Conservation (phyloP, 176 grass and related monocot species). For the Aechmea fasciata region DNA sequence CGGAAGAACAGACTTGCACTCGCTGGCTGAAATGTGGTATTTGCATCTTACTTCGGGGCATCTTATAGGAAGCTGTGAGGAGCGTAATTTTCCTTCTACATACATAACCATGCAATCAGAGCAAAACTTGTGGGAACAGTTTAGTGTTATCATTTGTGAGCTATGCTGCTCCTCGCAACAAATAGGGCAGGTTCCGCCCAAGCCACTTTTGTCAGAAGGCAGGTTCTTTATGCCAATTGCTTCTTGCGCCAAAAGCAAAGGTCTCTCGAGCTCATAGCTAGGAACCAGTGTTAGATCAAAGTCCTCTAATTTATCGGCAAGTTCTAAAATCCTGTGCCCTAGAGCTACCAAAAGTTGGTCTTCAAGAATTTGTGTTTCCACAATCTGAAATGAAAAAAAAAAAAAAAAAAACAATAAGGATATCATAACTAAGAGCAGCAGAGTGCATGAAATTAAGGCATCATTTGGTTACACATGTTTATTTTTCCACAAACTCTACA, state of each 20-base stretch:
- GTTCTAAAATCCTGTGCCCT: slow-evolving; percentile 94
- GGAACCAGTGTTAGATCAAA: slow-evolving; percentile 91
- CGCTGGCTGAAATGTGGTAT: slow-evolving; percentile 45
- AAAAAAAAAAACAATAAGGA: neutral
- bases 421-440: neutral
- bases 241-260: slow-evolving; percentile 72
- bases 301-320: slow-evolving; percentile 81
- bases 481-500: no score
- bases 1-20: slow-evolving; percentile 60
- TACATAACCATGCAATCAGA: slow-evolving; percentile 45
- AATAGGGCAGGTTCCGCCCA: slow-evolving; percentile 36
- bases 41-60: slow-evolving; percentile 64
- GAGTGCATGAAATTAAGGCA: neutral
- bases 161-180: slow-evolving; percentile 54
- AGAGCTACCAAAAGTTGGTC: slow-evolving; percentile 89
- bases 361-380: slow-evolving; percentile 90
- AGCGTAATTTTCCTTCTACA: slow-evolving; percentile 37
- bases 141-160: slow-evolving; percentile 50
- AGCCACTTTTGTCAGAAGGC: slow-evolving; percentile 21
- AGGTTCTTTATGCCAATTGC: slow-evolving; percentile 70
- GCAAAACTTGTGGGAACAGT: slow-evolving; percentile 67
- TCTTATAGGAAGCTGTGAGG: slow-evolving; percentile 37
- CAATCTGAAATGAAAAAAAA: slow-evolving; percentile 39
- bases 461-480: neutral
- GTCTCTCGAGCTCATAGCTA: slow-evolving; percentile 69